Percentiles rank a stretch among this genome's conserved stretches.
phyloP scores from a whole-genome alignment of 306 rosid genomes.

The Acacia acuminata region DNA sequence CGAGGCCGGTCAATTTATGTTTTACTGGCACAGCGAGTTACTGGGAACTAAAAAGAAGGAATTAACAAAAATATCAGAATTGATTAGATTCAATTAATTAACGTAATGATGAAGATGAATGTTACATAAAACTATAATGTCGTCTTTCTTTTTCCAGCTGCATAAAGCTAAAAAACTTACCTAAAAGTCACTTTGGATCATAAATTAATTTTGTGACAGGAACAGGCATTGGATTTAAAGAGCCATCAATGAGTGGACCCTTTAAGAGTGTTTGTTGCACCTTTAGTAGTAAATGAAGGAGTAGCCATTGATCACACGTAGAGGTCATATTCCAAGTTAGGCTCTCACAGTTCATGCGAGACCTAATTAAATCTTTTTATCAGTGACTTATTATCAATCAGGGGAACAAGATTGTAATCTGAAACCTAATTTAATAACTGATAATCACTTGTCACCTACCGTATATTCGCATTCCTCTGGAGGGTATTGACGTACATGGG shows the following conservation, averaged over 20 bases:
- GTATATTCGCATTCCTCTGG: slow-evolving; percentile 4
- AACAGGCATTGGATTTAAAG: slow-evolving; percentile 28
- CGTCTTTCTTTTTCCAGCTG: background rate
- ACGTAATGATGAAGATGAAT: background rate
- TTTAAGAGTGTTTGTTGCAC: slow-evolving; percentile 4
- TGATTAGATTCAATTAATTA: background rate
- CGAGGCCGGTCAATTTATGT: background rate
- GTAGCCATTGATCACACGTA: slow-evolving; percentile 20
- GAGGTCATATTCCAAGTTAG: slow-evolving; percentile 35
- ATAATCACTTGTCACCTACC: slow-evolving; percentile 42
- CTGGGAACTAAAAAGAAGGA: background rate
- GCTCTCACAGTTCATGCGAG: slow-evolving; percentile 35
- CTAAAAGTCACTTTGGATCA: slow-evolving; percentile 23
- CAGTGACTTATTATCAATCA: slow-evolving; percentile 4
- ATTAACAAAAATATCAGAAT: background rate
- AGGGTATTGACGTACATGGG: slow-evolving; percentile 1
- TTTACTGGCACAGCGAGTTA: background rate
- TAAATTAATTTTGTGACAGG: slow-evolving; percentile 25
- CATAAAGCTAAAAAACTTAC: slow-evolving; percentile 10
- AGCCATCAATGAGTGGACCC: slow-evolving; percentile 25
- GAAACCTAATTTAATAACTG: slow-evolving; percentile 15
- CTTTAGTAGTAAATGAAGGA: slow-evolving; percentile 29
- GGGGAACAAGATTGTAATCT: slow-evolving; percentile 11
- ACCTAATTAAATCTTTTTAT: slow-evolving; percentile 9
- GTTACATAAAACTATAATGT: background rate